Evolutionary conservation across 345 rosid species (phyloP), one percentile per base, ranked within the genome.

Genomic region (Mallotus nudiflorus): DNA sequence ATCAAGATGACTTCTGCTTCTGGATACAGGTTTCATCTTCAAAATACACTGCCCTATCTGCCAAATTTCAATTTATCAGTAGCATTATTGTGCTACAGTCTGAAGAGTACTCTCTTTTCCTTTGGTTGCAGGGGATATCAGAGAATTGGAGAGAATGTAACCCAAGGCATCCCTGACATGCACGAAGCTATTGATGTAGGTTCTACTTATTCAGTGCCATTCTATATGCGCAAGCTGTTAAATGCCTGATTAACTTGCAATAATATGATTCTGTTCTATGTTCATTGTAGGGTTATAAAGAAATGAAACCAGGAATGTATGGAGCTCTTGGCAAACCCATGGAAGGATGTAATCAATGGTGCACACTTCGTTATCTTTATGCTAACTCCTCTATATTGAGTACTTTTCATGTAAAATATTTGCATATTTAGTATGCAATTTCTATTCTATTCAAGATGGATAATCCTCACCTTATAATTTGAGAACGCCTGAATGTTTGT

Each of bases 311-410:
- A 4, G 97, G 95, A 71, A 81, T 74, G 88, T 89, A 88, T 76
- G 96, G 97, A 61, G 79, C 74, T 35, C 77, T 83, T 68, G 96
- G 98, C 1, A 85, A 86, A 72, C 68, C 76, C 5, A 84, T 94
- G 91, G 96, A 85, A 85, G 97, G 96, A 73, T 78, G 82, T 56
- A 91, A 94, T 73, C 91, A 89, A 54, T 91, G 91, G 98, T 93
- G 85, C 66, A 76, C 51, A 19, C 65, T 14, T 2, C 1, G 28
- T 24, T 48, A 27, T 57, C 66, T 65, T 42, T 42, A 19, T 15
- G 37, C 46, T 40, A 48, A 63, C 58, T 35, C 45, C 24, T 25
- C 22, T 6, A n/a, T 68, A 46, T 33, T 10, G 12, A 6, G 31
- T 27, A 35, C 39, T 12, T 45, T 18, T 50, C 25, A 20, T 42